Base-by-base conservation (phyloP, 257 asterid genomes). In the Euphrasia confusa region DNA sequence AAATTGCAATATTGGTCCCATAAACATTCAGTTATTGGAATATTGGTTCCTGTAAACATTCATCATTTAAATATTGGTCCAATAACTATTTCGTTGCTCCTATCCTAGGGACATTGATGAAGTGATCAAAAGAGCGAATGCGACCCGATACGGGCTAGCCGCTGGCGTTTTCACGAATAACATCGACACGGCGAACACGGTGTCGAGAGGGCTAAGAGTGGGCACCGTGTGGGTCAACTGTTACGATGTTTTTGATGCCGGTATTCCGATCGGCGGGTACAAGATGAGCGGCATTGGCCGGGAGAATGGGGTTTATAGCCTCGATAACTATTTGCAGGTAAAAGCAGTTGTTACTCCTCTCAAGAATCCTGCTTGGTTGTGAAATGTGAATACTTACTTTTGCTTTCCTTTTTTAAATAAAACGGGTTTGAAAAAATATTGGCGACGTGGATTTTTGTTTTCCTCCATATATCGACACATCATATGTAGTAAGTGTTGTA, bases 211-310 rank as follows among this genome's bases (percentile, higher is more conserved):
- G 60, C 33, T 90, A 45, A 78, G 58, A 70, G 95, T 84, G 0
- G 97, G 97, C 13, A 80, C 87, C 0, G 80, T 87, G 39, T 90
- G 92, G 95, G 64, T 84, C 0, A 89, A 90, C 79, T 90, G 95
- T 70, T 90, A 49, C 68, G 80, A 86, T 30, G 83, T 84, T 7
- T 86, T 82, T 54, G 91, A 84, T 14, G 92, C 89, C 1, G 84
- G 76, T 1, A 80, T 87, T 13, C 94, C 95, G 0, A 86, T 86
- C 49, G 97, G 97, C 7, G 97, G 97, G 68, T 86, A 84, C 80
- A 89, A 89, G 66, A 86, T 89, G 95, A 89, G 94, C 37, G 97
- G 97, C 33, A 73, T 64, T 13, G 97, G 97, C 47, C 65, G 94
- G 74, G 97, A 89, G 54, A 82, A 83, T 69, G 94, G 97, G 7